A percentile compares a stretch with the other conserved stretches of the same genome.
Evolutionary conservation across 2,329 filamentous ascomycete genomes (phyloP).

Genomic region (Venturia oleaginea): DNA sequence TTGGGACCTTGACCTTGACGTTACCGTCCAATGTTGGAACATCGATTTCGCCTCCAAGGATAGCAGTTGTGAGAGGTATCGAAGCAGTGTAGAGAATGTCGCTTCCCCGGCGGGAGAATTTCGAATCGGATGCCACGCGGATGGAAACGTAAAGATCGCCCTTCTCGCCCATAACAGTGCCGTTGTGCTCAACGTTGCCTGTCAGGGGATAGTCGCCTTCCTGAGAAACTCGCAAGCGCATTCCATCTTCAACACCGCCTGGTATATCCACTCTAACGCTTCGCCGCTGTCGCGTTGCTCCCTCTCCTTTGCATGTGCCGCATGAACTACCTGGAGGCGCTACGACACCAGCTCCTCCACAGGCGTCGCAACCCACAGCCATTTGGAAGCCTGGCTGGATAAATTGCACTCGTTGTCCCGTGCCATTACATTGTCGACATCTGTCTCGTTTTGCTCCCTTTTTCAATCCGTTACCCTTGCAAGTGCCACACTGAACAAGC

Average conservation of each 20-base stretch:
- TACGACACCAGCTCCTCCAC: slow-evolving; percentile 66
- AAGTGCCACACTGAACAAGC: slow-evolving; percentile 71
- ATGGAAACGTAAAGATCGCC: slow-evolving; percentile 92
- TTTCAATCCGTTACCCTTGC: slow-evolving; percentile 76
- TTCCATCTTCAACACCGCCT: slow-evolving; percentile 90
- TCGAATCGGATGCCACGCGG: slow-evolving; percentile 76
- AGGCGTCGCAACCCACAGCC: slow-evolving; percentile 76
- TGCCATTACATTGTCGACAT: slow-evolving; percentile 77
- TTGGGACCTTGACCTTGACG: slow-evolving; percentile 82
- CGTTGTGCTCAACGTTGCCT: slow-evolving; percentile 51
- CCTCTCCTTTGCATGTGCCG: slow-evolving; percentile 67
- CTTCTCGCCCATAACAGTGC: slow-evolving; percentile 27
- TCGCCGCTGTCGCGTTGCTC: slow-evolving; percentile 73
- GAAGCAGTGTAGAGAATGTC: slow-evolving; percentile 89
- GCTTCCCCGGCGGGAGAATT: slow-evolving; percentile 78
- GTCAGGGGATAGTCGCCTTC: slow-evolving; percentile 82
- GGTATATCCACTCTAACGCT: slow-evolving; percentile 87
- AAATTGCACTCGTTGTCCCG: slow-evolving; percentile 77
- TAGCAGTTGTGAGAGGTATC: slow-evolving; percentile 84
- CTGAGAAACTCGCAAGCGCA: slow-evolving; percentile 75
- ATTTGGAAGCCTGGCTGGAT: slow-evolving; percentile 95
- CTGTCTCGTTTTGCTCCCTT: slow-evolving; percentile 61
- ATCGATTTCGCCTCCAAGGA: slow-evolving; percentile 81
- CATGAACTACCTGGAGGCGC: slow-evolving; percentile 78
- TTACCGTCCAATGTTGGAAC: slow-evolving; percentile 86